These are phyloP conservation scores for Mikania micrantha DNA, from an alignment of 129 eudicot genomes.

Conservation along the genomic window DNA sequence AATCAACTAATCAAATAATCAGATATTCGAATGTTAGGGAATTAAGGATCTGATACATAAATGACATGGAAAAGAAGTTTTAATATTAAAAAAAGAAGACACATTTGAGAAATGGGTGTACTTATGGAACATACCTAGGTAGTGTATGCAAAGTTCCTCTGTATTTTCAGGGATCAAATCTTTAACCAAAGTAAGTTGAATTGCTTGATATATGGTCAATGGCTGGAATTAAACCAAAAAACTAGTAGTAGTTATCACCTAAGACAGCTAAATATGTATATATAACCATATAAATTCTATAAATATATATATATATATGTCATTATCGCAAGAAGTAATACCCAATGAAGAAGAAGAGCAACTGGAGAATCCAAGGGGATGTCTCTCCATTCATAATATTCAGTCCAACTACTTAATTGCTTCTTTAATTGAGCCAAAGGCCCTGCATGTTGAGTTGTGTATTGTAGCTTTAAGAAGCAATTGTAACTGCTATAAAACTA, in stretches of 20 bases:
- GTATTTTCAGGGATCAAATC: constrained; percentile 30
- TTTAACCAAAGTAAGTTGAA: constrained; percentile 46
- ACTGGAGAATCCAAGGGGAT: constrained; percentile 72
- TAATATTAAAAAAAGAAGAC: not conserved
- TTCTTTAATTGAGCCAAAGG: constrained; percentile 49
- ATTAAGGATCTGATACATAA: not conserved
- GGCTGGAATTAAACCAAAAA: constrained; percentile 51
- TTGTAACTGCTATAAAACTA: not conserved
- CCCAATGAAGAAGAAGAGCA: constrained; percentile 93
- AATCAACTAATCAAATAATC: not conserved
- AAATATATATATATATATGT: not conserved
- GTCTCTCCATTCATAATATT: constrained; percentile 87
- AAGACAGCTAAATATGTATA: not conserved
- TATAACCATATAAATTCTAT: not conserved
- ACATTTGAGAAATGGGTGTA: not conserved
- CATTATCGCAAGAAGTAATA: constrained; percentile 7
- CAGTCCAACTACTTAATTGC: constrained; percentile 60
- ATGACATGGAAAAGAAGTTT: not conserved
- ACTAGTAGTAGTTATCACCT: constrained; percentile 12
- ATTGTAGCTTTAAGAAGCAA: not conserved
- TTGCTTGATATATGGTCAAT: constrained; percentile 61
- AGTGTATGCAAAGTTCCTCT: constrained; percentile 66
- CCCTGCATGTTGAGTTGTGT: not conserved
- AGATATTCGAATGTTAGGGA: not conserved
- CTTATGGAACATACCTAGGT: constrained; percentile 56